These are phyloP conservation scores for Yamadazyma tumulicola DNA, from an alignment of 805 yeast species.

Conservation along the genomic window DNA sequence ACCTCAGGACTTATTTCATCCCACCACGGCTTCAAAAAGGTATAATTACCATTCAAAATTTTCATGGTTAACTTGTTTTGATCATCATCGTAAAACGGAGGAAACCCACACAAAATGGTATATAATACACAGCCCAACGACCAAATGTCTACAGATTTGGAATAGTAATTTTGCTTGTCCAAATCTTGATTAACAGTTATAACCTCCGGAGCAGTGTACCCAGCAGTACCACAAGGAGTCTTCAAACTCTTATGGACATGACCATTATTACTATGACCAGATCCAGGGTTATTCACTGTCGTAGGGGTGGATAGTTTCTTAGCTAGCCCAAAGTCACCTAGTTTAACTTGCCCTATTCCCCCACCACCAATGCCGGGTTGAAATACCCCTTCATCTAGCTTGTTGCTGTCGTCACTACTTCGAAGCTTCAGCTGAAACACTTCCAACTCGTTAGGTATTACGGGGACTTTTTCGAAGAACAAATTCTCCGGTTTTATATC, in stretches of 20 bases:
- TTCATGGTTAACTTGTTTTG: slow-evolving; percentile 59
- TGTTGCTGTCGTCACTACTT: slow-evolving; percentile 55
- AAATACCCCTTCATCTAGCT: slow-evolving; percentile 61
- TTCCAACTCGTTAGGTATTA: slow-evolving; percentile 34
- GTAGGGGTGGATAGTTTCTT: slow-evolving; percentile 40
- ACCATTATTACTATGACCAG: too few species aligned
- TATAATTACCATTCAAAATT: slow-evolving; percentile 67
- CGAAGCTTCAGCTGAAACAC: slow-evolving; percentile 32
- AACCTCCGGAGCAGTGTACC: slow-evolving; percentile 74
- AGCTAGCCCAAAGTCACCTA: slow-evolving; percentile 71
- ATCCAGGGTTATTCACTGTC: slow-evolving; percentile 13
- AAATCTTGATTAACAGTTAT: slow-evolving; percentile 33
- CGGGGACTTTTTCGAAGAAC: slow-evolving; percentile 55
- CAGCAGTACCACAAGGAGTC: slow-evolving; percentile 76
- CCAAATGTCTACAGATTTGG: slow-evolving; percentile 71
- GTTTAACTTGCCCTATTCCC: slow-evolving; percentile 57
- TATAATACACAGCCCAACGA: slow-evolving; percentile 69
- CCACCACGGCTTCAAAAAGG: slow-evolving; percentile 85
- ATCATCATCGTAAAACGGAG: slow-evolving; percentile 74
- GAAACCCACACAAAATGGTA: slow-evolving; percentile 68
- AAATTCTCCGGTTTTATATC: slow-evolving; percentile 83
- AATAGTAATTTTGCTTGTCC: slow-evolving; percentile 45
- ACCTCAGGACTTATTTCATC: slow-evolving; percentile 75
- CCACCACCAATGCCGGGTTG: slow-evolving; percentile 55
- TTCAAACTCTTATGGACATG: slow-evolving; percentile 35